These are phyloP conservation scores for Aspergillus sp. DNA, from an alignment of 2,329 filamentous ascomycete species.

Conservation along the genomic window DNA sequence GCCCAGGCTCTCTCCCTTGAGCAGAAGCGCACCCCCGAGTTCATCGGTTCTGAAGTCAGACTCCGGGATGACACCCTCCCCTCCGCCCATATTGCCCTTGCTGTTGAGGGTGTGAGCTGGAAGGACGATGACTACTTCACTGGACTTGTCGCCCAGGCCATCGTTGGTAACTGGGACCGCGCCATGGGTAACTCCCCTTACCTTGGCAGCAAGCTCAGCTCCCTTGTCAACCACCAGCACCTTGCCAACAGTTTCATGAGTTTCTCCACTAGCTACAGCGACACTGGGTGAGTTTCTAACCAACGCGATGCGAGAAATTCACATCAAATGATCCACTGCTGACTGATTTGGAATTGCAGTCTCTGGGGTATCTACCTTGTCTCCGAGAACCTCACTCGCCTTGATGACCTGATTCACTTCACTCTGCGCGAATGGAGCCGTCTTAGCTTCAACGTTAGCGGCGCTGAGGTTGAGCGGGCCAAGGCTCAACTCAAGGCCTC, in stretches of 20 bases:
- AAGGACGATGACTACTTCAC: conserved; percentile 99
- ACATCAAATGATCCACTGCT: not conserved
- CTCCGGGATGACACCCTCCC: conserved; percentile 93
- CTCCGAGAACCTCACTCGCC: conserved; percentile 73
- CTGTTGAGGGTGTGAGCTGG: conserved; percentile 99
- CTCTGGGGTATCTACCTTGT: conserved; percentile 99
- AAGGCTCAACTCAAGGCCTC: conserved; percentile 99
- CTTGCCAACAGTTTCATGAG: conserved; percentile 99
- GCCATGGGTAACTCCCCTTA: conserved; percentile 96
- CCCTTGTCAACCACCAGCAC: conserved; percentile 86
- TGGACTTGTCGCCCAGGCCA: conserved; percentile 91
- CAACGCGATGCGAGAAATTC: not conserved
- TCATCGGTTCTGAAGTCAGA: conserved; percentile 91
- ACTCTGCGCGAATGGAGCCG: conserved; percentile 97
- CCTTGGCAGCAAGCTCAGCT: conserved; percentile 96
- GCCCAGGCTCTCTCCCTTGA: conserved; percentile 63
- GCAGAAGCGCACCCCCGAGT: conserved; percentile 82
- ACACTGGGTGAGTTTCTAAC: conserved; percentile 69
- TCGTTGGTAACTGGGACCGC: conserved; percentile 99
- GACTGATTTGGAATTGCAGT: conserved; percentile 43
- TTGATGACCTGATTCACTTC: conserved; percentile 98
- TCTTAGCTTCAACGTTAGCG: conserved; percentile 76
- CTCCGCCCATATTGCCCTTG: conserved; percentile 95
- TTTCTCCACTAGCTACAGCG: conserved; percentile 98
- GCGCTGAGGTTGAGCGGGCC: conserved; percentile 91